Percentiles rank a stretch among this genome's conserved stretches.
These are phyloP conservation scores for Groenewaldozyma auringiensis DNA, from an alignment of 1,139 yeast species.

Conservation along the genomic window DNA sequence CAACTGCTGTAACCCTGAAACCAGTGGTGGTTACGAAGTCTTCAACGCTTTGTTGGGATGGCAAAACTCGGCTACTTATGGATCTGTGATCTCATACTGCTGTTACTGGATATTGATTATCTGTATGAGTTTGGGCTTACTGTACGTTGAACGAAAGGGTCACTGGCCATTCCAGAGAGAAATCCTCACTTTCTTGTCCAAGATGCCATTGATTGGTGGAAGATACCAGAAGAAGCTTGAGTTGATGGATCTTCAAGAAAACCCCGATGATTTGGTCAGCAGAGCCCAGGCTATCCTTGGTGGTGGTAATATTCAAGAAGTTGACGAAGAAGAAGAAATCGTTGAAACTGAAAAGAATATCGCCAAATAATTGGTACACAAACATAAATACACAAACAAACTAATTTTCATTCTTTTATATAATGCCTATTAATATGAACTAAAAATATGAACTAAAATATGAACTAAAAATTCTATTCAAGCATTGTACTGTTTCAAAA, in stretches of 20 bases:
- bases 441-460: too few species aligned
- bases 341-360: not conserved
- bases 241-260: not conserved
- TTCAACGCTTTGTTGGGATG: constrained; percentile 90
- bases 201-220: constrained; percentile 11
- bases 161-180: constrained; percentile 21
- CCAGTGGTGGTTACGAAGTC: constrained; percentile 88
- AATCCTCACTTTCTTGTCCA: constrained; percentile 9
- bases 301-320: not conserved
- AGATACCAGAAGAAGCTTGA: constrained; percentile 15
- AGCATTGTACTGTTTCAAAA: too few species aligned
- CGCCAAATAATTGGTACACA: too few species aligned
- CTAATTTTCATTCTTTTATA: too few species aligned
- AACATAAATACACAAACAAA: too few species aligned
- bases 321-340: not conserved
- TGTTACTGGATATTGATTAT: constrained; percentile 68
- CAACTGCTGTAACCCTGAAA: constrained; percentile 89
- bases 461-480: too few species aligned
- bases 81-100: constrained; percentile 74
- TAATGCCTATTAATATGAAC: too few species aligned
- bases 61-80: constrained; percentile 93
- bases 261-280: not conserved
- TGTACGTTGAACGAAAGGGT: constrained; percentile 51
- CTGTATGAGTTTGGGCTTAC: constrained; percentile 41
- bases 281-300: not conserved